Evolutionary conservation across 257 asterid genomes (phyloP).

Genomic region (Eustoma russellianum): DNA sequence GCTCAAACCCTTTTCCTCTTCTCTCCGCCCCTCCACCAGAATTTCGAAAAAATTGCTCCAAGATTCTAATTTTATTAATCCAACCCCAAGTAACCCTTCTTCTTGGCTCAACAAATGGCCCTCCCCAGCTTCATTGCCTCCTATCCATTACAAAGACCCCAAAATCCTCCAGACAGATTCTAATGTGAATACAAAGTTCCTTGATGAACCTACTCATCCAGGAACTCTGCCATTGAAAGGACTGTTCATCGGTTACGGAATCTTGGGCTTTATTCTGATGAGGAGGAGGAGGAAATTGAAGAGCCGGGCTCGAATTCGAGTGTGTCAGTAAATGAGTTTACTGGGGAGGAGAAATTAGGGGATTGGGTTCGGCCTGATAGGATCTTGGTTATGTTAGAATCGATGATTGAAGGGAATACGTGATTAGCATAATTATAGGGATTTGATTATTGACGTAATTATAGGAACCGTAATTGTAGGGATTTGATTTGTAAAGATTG

Average conservation of each 20-base stretch:
- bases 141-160: slow-evolving; percentile 13
- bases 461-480: no score
- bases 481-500: no score
- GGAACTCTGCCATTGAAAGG: slow-evolving; percentile 74
- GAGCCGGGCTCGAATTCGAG: slow-evolving; percentile 13
- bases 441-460: no score
- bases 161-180: slow-evolving; percentile 21
- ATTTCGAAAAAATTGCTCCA: slow-evolving; percentile 30
- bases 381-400: slow-evolving; percentile 33
- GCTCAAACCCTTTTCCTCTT: slow-evolving; percentile 50
- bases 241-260: slow-evolving; percentile 83
- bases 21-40: slow-evolving; percentile 33
- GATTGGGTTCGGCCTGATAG: slow-evolving; percentile 96
- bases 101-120: slow-evolving; percentile 84
- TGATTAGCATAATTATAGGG: no score
- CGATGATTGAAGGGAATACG: no score
- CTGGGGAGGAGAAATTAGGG: slow-evolving; percentile 66
- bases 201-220: slow-evolving; percentile 19
- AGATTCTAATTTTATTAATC: slow-evolving; percentile 13
- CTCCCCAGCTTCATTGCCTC: slow-evolving; percentile 21
- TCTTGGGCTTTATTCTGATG: slow-evolving; percentile 62
- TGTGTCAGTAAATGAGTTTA: slow-evolving; percentile 12
- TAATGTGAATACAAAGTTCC: slow-evolving; percentile 15
- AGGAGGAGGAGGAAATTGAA: slow-evolving; percentile 30
- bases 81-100: slow-evolving; percentile 20